phyloP scores from a whole-genome alignment of 1,284 basidiomycete genomes.

The Trametes versicolor region DNA sequence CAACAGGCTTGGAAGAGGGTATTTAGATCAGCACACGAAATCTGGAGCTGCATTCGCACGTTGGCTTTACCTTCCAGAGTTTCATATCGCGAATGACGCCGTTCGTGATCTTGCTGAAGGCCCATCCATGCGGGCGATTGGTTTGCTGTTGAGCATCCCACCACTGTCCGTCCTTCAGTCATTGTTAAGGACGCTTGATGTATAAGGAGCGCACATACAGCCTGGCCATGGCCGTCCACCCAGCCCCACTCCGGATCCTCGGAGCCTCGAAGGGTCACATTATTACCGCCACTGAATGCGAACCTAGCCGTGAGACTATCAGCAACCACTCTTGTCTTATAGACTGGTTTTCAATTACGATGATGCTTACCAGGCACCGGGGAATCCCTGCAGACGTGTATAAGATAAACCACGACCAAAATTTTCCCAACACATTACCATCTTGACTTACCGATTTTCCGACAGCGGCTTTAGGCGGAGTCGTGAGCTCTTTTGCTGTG shows the following conservation, averaged over 20 bases:
- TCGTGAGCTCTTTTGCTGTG: not conserved
- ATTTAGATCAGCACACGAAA: not conserved
- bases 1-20: constrained; percentile 54
- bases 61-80: constrained; percentile 60
- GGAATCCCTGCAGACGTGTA: constrained; percentile 48
- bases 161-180: constrained; percentile 52
- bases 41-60: not conserved
- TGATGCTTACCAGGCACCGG: constrained; percentile 56
- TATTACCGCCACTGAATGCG: constrained; percentile 60
- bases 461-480: constrained; percentile 21
- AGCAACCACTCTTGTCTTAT: too few relatives aligned
- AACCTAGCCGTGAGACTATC: constrained; percentile 48
- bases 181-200: not conserved
- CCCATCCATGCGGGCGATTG: constrained; percentile 64
- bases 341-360: not conserved
- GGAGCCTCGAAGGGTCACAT: constrained; percentile 65
- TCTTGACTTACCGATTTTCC: constrained; percentile 49
- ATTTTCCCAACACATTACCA: not conserved
- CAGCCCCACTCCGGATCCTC: constrained; percentile 66
- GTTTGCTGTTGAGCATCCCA: constrained; percentile 65
- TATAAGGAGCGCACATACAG: constrained; percentile 44
- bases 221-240: constrained; percentile 69
- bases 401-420: not conserved
- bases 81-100: constrained; percentile 68
- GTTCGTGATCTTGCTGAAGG: constrained; percentile 60